Evolutionary conservation across 2,329 filamentous ascomycete species (phyloP), one percentile per base, ranked within the genome.

Genomic region (Cercospora sp.): DNA sequence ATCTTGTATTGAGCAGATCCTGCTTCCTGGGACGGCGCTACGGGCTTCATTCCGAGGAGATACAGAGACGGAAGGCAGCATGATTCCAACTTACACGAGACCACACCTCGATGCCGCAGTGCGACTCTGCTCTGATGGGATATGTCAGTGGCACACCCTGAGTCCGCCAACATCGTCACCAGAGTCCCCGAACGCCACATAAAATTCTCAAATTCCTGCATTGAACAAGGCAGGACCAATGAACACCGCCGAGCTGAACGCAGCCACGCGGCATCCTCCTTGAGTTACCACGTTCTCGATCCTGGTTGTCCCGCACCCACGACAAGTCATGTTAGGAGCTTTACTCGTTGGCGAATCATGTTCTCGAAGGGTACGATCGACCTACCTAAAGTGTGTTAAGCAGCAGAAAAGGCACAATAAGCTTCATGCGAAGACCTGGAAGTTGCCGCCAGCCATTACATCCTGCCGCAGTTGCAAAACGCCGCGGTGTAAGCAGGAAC

Each of bases 391-490:
- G 2, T 30, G 61, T 31, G 23, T 40, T 33, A 64, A 64, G 31
- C 28, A 36, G 48, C 33, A 16, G 13, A 40, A n/a, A 16, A 26
- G 45, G 12, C 31, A 36, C 16, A 42, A 58, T 58, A 64, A 58
- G 61, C 61, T 58, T 28, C 48, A 57, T 33, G 61, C 61, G 30
- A 36, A 57, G 51, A 2, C 31, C 48, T 64, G 42, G 61, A 64
- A 20, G 42, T 48, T 33, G 16, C 61, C 61, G 61, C n/a, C 18
- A 7, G 8, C 20, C 26, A n/a, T 30, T 40, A 20, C 42, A 40
- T 42, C 30, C 26, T n/a, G 48, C 45, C 28, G 12, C 61, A 40
- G 26, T 16, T 30, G 18, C 18, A 5, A 10, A 61, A 2, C 48
- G 33, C 61, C 61, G 45, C 48, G 48, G 48, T 18, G 48, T 42